Evolutionary conservation across 1,284 basidiomycete genomes (phyloP), one percentile per base, ranked within the genome.

Genomic region (Naganishia albida): DNA sequence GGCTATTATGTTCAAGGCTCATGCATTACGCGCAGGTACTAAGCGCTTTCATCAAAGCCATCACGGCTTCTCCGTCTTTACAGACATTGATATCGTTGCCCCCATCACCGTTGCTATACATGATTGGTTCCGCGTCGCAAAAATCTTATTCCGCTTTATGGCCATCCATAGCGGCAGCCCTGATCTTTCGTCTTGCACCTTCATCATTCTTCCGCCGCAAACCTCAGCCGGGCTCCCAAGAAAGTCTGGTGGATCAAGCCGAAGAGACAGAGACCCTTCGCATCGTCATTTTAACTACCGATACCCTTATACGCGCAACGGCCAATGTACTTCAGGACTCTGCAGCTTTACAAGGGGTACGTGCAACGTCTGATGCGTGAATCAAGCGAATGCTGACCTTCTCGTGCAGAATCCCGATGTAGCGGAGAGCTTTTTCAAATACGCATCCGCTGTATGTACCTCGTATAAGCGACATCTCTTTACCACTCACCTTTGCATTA

Each of bases 381-480:
- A 6, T 25, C 15, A 18, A 23, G 2, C 8, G 26, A 12, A 16
- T 28, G 8, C 42, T 51, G 10, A 34, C 13, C 23, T 20, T 13
- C 20, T n/a, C 2, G 3, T 20, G 12, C 34, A 65, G 64, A 60
- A 93, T 73, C 91, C 92, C 0, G 92, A 94, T 74, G 85, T 94
- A 28, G 89, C 91, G 1, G 90, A 92, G 74, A 87, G 86, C 28
- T 93, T 93, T 78, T 94, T 93, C 79, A 83, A 83, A 30, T 92
- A 87, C 72, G 83, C 89, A 80, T 87, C 89, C 39, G 68, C 68
- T 16, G 67, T 65, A 49, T 13, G 64, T 53, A 13, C 26, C 38
- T 13, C 18, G n/a, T 23, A 8, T 44, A 12, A 46, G 20, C 26
- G 48, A 16, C 8, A 25, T n/a, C 23, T 8, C 1, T 15, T 13